A percentile compares a stretch with the other conserved stretches of the same genome.
Evolutionary conservation across 2,329 filamentous ascomycete genomes (phyloP).

Genomic region (Verruconis gallopava): DNA sequence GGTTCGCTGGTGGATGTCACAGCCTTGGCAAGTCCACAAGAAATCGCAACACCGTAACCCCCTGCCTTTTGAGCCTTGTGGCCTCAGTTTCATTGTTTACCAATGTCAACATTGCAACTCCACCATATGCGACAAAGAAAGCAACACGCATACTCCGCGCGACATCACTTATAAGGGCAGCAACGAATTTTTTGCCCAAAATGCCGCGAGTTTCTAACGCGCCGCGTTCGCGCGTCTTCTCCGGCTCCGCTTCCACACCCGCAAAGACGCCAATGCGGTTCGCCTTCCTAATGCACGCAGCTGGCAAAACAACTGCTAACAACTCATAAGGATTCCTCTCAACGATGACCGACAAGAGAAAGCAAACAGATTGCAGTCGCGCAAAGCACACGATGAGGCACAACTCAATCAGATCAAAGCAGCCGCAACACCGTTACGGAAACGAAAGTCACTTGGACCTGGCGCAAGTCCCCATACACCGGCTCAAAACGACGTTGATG

Average conservation of each 20-base stretch:
- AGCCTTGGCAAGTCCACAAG: too few relatives aligned
- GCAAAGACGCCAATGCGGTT: conserved; percentile 8
- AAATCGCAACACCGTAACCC: too few relatives aligned
- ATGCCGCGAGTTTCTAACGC: conserved; percentile 9
- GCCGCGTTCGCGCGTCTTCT: conserved; percentile 10
- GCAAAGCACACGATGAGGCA: conserved; percentile 76
- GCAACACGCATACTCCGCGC: too few relatives aligned
- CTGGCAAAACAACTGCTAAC: too few relatives aligned
- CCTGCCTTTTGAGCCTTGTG: too few relatives aligned
- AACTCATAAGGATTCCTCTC: conserved; percentile 67
- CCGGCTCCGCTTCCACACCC: conserved; percentile 8
- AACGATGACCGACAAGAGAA: conserved; percentile 95
- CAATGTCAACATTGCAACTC: too few relatives aligned
- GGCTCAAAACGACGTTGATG: conserved; percentile 18
- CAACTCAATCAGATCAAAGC: conserved; percentile 88
- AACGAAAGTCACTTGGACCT: conserved; percentile 44
- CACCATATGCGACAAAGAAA: too few relatives aligned
- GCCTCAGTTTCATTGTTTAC: too few relatives aligned
- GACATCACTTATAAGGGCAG: too few relatives aligned
- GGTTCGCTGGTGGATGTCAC: too few relatives aligned
- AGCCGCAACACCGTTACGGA: conserved; percentile 60
- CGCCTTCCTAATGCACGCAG: too few relatives aligned
- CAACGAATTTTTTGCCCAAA: too few relatives aligned
- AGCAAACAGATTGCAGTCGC: conserved; percentile 71
- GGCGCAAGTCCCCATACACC: conserved; percentile 39